A percentile compares a stretch with the other conserved stretches of the same genome.
phyloP scores from a whole-genome alignment of 345 rosid genomes.

The Citrus maxima region DNA sequence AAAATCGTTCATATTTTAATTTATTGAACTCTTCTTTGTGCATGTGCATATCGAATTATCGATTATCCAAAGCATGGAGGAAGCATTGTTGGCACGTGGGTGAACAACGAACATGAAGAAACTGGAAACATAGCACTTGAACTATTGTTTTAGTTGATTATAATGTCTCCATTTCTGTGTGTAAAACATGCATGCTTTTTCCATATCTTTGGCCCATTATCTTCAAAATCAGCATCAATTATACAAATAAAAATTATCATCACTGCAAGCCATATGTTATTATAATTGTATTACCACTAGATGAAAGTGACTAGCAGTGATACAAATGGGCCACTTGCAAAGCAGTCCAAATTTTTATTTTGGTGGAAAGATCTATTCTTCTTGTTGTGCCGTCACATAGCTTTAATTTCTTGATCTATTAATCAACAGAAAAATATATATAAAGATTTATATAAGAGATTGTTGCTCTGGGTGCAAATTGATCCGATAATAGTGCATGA shows the following conservation, averaged over 20 bases:
- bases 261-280: background rate
- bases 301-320: background rate
- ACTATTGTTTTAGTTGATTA: no score
- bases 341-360: background rate
- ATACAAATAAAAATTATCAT: background rate
- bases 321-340: background rate
- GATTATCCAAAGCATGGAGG: slow-evolving; percentile 10
- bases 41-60: background rate
- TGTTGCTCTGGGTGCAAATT: background rate
- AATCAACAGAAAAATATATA: background rate
- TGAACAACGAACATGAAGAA: slow-evolving; percentile 23
- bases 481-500: slow-evolving; percentile 18
- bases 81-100: slow-evolving; percentile 33
- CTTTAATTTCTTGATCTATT: background rate
- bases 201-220: background rate
- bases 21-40: background rate
- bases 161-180: background rate
- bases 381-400: background rate
- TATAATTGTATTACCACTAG: background rate
- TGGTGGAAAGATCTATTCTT: slow-evolving; percentile 3
- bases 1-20: background rate
- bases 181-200: background rate
- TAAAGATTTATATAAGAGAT: background rate
- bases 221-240: background rate
- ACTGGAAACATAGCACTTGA: background rate